A percentile compares a stretch with the other conserved stretches of the same genome.
Evolutionary conservation across 192 early-diverging fungal species (phyloP).

Genomic region (Blastocladiella britannica): DNA sequence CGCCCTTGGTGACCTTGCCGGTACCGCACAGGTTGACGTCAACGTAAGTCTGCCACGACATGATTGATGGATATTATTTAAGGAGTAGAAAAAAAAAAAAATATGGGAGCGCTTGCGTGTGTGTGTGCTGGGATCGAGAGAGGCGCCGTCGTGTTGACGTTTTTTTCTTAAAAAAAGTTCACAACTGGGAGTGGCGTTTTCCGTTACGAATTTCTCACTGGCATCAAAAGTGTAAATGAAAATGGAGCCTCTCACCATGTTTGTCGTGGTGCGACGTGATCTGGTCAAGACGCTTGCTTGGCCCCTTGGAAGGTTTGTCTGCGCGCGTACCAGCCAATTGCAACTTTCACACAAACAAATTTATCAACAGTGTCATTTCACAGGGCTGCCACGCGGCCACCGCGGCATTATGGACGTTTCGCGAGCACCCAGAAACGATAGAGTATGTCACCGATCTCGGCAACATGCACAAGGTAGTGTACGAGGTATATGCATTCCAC

Average conservation of each 20-base stretch:
- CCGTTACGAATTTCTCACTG: too few species aligned
- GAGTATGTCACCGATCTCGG: background rate
- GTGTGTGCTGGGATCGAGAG: constrained; percentile 8
- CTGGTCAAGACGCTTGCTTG: background rate
- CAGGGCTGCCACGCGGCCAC: background rate
- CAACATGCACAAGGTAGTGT: background rate
- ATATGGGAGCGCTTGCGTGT: constrained; percentile 4
- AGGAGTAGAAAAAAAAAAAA: constrained; percentile 1
- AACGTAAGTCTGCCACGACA: constrained; percentile 69
- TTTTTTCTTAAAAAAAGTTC: too few species aligned
- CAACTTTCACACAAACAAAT: background rate
- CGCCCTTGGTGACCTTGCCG: constrained; percentile 45
- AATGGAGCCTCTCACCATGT: background rate
- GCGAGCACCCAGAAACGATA: background rate
- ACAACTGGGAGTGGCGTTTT: too few species aligned
- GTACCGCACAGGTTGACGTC: constrained; percentile 56
- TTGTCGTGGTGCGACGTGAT: background rate
- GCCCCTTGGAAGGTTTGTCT: background rate
- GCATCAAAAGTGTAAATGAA: too few species aligned
- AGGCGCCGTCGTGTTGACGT: too few species aligned
- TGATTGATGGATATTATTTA: constrained; percentile 13
- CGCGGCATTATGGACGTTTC: background rate
- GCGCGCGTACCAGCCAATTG: background rate
- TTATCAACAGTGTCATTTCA: background rate
- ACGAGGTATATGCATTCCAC: background rate